Conservation (phyloP, 1,284 basidiomycete species). For the Tilletia caries region DNA sequence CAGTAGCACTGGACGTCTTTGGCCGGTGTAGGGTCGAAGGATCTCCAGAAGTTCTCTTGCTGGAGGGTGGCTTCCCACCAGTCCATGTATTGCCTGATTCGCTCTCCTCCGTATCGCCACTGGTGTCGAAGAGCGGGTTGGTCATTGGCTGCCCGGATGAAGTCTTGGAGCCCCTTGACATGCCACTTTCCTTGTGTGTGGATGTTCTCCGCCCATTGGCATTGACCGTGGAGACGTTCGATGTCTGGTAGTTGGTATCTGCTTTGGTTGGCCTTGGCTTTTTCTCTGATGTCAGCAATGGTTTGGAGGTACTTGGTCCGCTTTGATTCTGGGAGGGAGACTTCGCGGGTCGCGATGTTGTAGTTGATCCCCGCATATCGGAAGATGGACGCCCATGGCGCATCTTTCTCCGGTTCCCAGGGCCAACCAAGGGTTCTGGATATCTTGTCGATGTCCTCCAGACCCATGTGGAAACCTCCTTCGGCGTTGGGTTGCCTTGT, state of each 20-base stretch:
- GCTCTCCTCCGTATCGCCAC: too few species aligned
- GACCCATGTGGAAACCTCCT: not conserved
- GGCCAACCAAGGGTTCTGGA: not conserved
- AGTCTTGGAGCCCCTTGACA: too few species aligned
- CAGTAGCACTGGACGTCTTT: not conserved
- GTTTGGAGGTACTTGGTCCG: not conserved
- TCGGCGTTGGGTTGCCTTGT: not conserved
- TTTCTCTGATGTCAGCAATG: too few species aligned
- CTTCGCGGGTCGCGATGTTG: constrained; percentile 1
- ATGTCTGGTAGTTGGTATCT: too few species aligned
- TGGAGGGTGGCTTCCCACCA: not conserved
- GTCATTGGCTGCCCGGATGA: not conserved
- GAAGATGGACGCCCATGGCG: not conserved
- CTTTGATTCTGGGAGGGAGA: not conserved
- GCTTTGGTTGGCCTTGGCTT: too few species aligned
- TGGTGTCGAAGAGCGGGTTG: too few species aligned
- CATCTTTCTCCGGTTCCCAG: not conserved
- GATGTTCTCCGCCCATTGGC: not conserved
- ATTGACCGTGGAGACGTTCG: too few species aligned
- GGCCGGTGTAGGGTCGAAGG: not conserved
- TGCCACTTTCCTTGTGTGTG: too few species aligned
- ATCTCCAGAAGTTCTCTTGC: not conserved
- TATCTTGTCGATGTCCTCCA: not conserved
- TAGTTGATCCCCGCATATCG: not conserved
- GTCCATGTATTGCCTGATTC: not conserved